These are phyloP conservation scores for Prunus yedoensis DNA, from an alignment of 331 rosid species.

Conservation along the genomic window DNA sequence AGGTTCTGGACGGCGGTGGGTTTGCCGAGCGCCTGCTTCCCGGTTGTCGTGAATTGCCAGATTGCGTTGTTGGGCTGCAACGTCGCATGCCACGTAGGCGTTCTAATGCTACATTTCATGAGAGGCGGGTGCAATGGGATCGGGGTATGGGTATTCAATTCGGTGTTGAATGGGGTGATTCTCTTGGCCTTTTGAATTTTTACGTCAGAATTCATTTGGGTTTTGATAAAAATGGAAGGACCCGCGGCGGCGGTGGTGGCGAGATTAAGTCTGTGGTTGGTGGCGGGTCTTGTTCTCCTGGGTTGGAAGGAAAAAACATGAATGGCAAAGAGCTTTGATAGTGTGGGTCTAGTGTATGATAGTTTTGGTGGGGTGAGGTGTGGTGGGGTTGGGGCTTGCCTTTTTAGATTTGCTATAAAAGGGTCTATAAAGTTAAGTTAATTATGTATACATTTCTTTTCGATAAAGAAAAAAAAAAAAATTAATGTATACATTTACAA, in stretches of 20 bases:
- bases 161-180: slow-evolving; percentile 57
- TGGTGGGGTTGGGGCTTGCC: no score
- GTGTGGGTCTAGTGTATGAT: background rate
- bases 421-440: no score
- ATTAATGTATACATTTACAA: no score
- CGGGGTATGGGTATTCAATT: slow-evolving; percentile 77
- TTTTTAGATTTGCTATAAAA: no score
- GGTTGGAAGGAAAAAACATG: background rate
- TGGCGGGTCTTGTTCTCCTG: no score
- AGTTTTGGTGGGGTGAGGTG: background rate
- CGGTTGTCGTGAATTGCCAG: slow-evolving; percentile 64
- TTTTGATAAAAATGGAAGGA: slow-evolving; percentile 9
- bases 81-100: slow-evolving; percentile 68
- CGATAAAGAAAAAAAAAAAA: no score
- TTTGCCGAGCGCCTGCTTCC: slow-evolving; percentile 51
- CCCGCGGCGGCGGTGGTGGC: no score
- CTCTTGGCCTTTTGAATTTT: slow-evolving; percentile 56
- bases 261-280: background rate
- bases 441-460: no score
- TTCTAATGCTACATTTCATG: slow-evolving; percentile 57
- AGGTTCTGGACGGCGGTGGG: slow-evolving; percentile 76
- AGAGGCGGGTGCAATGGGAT: slow-evolving; percentile 85
- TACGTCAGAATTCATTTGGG: slow-evolving; percentile 48
- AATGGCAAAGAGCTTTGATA: slow-evolving; percentile 10
- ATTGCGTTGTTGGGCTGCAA: slow-evolving; percentile 58